Evolutionary conservation across 495 filamentous ascomycete genomes (phyloP).

Genomic region (Hypoxylon crocopeplum): DNA sequence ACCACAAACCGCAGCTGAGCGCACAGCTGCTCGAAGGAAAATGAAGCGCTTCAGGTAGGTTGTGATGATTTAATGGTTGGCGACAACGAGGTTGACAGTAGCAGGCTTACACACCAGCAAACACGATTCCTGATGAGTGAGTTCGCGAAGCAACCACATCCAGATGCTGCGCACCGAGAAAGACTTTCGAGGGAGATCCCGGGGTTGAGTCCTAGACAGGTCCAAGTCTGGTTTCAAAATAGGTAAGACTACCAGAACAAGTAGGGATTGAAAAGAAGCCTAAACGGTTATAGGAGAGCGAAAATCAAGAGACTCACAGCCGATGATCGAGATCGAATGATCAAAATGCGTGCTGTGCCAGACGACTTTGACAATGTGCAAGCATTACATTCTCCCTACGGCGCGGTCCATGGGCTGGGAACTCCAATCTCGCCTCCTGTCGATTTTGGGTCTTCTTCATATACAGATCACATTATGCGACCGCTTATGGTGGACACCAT

Average conservation of each 20-base stretch:
- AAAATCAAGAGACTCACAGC: conserved; percentile 94
- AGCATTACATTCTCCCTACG: conserved; percentile 81
- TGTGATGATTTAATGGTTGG: not conserved
- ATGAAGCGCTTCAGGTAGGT: conserved; percentile 94
- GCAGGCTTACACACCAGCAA: conserved; percentile 93
- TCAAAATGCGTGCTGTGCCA: conserved; percentile 89
- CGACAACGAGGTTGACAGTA: conserved; percentile 17
- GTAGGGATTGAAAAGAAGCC: conserved; percentile 21
- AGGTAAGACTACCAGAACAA: conserved; percentile 63
- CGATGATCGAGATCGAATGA: conserved; percentile 92
- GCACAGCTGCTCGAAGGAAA: conserved; percentile 83
- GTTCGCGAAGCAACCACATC: conserved; percentile 93
- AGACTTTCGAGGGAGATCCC: conserved; percentile 90
- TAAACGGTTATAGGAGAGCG: conserved; percentile 70
- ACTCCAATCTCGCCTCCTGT: conserved; percentile 65
- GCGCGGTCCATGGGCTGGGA: conserved; percentile 60
- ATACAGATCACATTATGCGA: conserved; percentile 63
- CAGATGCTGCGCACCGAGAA: conserved; percentile 91
- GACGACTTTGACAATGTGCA: conserved; percentile 93
- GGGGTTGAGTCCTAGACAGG: conserved; percentile 89
- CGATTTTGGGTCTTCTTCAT: conserved; percentile 55
- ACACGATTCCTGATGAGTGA: conserved; percentile 97
- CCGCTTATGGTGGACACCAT: conserved; percentile 68
- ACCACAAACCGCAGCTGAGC: conserved; percentile 70
- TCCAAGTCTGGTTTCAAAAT: conserved; percentile 99